Conservation (phyloP, 176 grass and related monocot species). For the Coix lacrymajobi region DNA sequence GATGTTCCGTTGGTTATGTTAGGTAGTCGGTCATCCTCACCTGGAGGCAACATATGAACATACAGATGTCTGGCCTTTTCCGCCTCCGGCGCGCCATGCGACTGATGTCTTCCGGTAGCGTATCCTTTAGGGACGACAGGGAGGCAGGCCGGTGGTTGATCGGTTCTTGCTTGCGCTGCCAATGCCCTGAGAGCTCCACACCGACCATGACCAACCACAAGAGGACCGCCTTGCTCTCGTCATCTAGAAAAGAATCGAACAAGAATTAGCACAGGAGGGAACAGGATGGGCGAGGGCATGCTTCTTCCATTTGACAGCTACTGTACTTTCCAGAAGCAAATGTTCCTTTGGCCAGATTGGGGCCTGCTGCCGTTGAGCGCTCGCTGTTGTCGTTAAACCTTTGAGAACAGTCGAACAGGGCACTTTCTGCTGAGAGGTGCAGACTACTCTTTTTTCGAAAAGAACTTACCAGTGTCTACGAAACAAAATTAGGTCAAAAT, state of each 20-base stretch:
- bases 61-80: slow-evolving; percentile 11
- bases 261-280: background rate
- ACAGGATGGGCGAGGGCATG: background rate
- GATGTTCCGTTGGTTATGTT: background rate
- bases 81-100: background rate
- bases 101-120: background rate
- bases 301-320: background rate
- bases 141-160: slow-evolving; percentile 29
- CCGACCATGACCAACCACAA: slow-evolving; percentile 21
- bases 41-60: background rate
- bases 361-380: background rate
- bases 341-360: background rate
- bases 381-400: background rate
- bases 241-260: background rate
- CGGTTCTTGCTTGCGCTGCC: slow-evolving; percentile 6
- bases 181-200: background rate
- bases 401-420: background rate
- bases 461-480: background rate
- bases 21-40: slow-evolving; percentile 26
- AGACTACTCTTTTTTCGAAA: background rate
- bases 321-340: background rate
- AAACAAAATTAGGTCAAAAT: background rate
- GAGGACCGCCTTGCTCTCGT: background rate
- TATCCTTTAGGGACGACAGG: background rate
- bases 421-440: background rate